phyloP scores from a whole-genome alignment of 208 protist species.

The Leishmania lainsoni region DNA sequence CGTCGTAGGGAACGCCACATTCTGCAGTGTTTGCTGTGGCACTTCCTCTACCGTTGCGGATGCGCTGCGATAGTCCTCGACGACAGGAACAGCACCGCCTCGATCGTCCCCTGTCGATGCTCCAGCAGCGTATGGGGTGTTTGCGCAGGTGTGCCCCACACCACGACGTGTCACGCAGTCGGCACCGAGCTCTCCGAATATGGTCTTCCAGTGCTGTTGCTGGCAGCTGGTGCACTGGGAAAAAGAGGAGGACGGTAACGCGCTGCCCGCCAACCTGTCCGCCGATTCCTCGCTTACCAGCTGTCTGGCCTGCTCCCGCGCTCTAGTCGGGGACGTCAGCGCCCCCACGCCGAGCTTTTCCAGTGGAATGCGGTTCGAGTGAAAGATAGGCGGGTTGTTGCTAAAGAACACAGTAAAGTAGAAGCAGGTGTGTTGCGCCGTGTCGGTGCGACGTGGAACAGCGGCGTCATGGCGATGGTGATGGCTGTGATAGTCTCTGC shows the following conservation, averaged over 20 bases:
- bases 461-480: background rate
- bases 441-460: background rate
- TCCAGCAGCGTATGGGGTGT: background rate
- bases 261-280: background rate
- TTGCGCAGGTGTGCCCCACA: background rate
- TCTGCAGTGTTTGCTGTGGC: slow-evolving; percentile 75
- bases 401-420: slow-evolving; percentile 82
- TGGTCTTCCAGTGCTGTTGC: slow-evolving; percentile 16
- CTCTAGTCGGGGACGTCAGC: background rate
- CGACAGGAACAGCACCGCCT: background rate
- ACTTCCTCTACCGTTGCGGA: slow-evolving; percentile 49
- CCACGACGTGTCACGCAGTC: background rate
- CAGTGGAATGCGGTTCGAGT: slow-evolving; percentile 66
- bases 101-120: background rate
- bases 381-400: slow-evolving; percentile 74
- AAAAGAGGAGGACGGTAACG: background rate
- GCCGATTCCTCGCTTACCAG: background rate
- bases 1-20: slow-evolving; percentile 61
- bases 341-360: slow-evolving; percentile 15
- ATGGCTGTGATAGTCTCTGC: background rate
- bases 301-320: background rate
- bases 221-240: slow-evolving; percentile 15
- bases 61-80: slow-evolving; percentile 49
- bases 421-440: slow-evolving; percentile 37
- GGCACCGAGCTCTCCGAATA: slow-evolving; percentile 12